These are phyloP conservation scores for Paraphoma chrysanthemicola DNA, from an alignment of 2,329 filamentous ascomycete genomes.

Conservation along the genomic window DNA sequence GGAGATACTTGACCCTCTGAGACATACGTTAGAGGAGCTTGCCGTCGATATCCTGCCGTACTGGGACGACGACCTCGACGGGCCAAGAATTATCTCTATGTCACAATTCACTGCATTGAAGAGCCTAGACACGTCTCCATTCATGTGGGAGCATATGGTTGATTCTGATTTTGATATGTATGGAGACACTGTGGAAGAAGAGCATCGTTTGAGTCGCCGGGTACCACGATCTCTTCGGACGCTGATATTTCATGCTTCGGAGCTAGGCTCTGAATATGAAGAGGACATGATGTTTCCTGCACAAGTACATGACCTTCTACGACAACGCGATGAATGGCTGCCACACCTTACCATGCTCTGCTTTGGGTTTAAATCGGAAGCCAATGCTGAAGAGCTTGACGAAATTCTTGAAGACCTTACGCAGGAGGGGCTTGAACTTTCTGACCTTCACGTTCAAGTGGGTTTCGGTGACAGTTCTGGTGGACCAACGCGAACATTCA, in stretches of 20 bases:
- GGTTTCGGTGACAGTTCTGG: too few species aligned
- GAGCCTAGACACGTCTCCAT: neutral
- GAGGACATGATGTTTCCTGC: too few species aligned
- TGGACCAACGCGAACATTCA: too few species aligned
- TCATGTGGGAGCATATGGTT: neutral
- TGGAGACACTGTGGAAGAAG: neutral
- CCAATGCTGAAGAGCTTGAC: too few species aligned
- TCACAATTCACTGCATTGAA: constrained; percentile 2
- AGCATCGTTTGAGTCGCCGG: neutral
- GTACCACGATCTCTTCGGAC: neutral
- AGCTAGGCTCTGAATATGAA: neutral
- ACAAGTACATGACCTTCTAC: too few species aligned
- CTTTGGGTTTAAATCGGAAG: too few species aligned
- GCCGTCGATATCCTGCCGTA: neutral
- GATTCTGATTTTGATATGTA: neutral
- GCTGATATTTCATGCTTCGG: neutral
- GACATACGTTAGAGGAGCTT: constrained; percentile 8
- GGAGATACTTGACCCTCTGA: constrained; percentile 3
- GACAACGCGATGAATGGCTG: too few species aligned
- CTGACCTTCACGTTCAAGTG: too few species aligned
- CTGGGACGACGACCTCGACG: neutral
- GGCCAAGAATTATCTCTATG: neutral
- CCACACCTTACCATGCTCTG: too few species aligned
- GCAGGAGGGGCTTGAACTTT: too few species aligned
- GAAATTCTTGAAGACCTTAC: too few species aligned